Percentiles rank a stretch among this genome's conserved stretches.
phyloP scores from a whole-genome alignment of 352 stramenopile genomes.

The Phytophthora europaea region DNA sequence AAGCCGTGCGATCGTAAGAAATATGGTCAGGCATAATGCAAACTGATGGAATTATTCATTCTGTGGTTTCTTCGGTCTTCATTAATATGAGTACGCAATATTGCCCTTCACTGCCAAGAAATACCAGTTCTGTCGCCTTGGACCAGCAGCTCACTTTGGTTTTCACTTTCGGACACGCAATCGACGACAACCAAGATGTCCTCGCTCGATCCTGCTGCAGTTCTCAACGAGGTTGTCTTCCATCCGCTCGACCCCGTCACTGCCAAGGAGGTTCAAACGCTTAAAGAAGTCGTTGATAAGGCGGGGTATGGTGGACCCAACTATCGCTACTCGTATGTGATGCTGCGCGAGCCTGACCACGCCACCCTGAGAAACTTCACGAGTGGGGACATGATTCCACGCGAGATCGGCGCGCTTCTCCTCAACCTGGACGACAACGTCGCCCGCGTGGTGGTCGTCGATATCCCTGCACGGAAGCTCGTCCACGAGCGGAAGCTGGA shows the following conservation, averaged over 20 bases:
- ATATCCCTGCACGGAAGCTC: conserved; percentile 33
- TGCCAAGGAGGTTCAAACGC: conserved; percentile 35
- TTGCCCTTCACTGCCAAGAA: background rate
- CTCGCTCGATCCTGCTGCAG: background rate
- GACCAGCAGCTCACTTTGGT: background rate
- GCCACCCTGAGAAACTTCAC: conserved; percentile 33
- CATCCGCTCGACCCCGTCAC: conserved; percentile 51
- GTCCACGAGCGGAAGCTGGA: conserved; percentile 32
- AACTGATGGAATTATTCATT: conserved; percentile 1
- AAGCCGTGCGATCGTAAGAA: conserved; percentile 9
- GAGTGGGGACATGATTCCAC: conserved; percentile 33
- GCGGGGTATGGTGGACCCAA: conserved; percentile 25
- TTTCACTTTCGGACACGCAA: conserved; percentile 3
- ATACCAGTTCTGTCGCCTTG: background rate
- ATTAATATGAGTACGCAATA: background rate
- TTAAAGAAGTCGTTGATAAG: conserved; percentile 40
- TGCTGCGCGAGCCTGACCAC: conserved; percentile 52
- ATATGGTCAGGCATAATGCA: background rate
- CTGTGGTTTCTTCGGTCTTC: background rate
- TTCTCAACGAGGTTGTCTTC: background rate
- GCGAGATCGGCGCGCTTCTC: conserved; percentile 36
- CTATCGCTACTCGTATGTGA: conserved; percentile 51
- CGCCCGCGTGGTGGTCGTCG: conserved; percentile 35
- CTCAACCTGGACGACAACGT: conserved; percentile 40
- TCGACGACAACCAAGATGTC: background rate